Evolutionary conservation across 2,329 filamentous ascomycete species (phyloP).

Genomic region (Ophiosphaerella herpotricha): DNA sequence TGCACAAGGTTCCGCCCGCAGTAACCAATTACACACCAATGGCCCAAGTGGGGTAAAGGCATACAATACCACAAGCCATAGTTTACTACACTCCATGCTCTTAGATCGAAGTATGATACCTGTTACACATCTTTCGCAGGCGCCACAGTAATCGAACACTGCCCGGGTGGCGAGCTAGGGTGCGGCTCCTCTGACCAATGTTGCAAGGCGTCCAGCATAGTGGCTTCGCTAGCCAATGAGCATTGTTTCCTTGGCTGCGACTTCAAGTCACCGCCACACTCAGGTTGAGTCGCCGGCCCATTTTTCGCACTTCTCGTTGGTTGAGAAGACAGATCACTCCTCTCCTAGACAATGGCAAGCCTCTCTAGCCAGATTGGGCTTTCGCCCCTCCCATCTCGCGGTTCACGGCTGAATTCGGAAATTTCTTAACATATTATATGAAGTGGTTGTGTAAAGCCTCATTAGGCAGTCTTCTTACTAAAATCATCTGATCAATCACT

Average conservation of each 20-base stretch:
- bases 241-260: background rate
- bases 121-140: background rate
- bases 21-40: no score
- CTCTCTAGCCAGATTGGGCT: constrained; percentile 6
- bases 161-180: background rate
- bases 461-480: constrained; percentile 13
- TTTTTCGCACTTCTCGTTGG: background rate
- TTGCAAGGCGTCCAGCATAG: constrained; percentile 1
- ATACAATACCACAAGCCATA: background rate
- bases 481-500: constrained; percentile 9
- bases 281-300: background rate
- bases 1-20: no score
- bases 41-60: background rate
- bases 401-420: constrained; percentile 13
- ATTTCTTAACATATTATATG: constrained; percentile 7
- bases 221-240: background rate
- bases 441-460: constrained; percentile 21
- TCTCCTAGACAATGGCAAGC: constrained; percentile 10
- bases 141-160: background rate
- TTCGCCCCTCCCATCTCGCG: constrained; percentile 11
- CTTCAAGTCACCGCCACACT: background rate
- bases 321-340: constrained; percentile 1
- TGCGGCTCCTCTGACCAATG: background rate
- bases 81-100: background rate
- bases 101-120: background rate